Percentiles rank a stretch among this genome's conserved stretches.
phyloP scores from a whole-genome alignment of 371 early-diverging fungal genomes.

The Syncephalastrum racemosum region DNA sequence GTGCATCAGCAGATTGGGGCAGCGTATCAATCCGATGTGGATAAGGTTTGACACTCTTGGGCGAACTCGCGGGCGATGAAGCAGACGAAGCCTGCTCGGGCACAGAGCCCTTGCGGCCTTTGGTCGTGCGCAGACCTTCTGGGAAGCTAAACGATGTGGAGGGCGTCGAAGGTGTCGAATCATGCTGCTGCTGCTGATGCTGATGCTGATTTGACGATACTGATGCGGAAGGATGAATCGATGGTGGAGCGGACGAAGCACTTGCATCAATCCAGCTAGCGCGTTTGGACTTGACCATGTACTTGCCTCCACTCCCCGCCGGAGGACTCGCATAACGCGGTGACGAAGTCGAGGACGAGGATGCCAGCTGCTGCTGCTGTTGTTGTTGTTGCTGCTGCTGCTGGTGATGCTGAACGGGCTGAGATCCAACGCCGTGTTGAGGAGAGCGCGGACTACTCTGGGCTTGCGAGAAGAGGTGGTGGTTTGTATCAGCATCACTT shows the following conservation, averaged over 20 bases:
- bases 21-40: not conserved
- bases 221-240: slow-evolving; percentile 6
- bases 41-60: slow-evolving; percentile 4
- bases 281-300: slow-evolving; percentile 35
- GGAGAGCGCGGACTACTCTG: slow-evolving; percentile 7
- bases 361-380: slow-evolving; percentile 4
- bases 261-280: slow-evolving; percentile 36
- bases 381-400: not conserved
- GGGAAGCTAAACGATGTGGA: slow-evolving; percentile 13
- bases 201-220: not conserved
- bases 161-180: slow-evolving; percentile 13
- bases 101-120: slow-evolving; percentile 17
- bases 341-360: slow-evolving; percentile 9
- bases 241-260: slow-evolving; percentile 10
- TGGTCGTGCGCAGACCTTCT: slow-evolving; percentile 5
- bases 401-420: too few relatives aligned
- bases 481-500: too few relatives aligned
- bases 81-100: slow-evolving; percentile 11
- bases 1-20: not conserved
- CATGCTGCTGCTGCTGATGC: not conserved
- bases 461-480: too few relatives aligned
- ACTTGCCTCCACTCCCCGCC: slow-evolving; percentile 31
- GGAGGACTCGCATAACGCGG: slow-evolving; percentile 34
- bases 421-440: not conserved
- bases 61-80: slow-evolving; percentile 15